phyloP scores from a whole-genome alignment of 2,329 filamentous ascomycete species.

The Cordyceps cateniannulata region DNA sequence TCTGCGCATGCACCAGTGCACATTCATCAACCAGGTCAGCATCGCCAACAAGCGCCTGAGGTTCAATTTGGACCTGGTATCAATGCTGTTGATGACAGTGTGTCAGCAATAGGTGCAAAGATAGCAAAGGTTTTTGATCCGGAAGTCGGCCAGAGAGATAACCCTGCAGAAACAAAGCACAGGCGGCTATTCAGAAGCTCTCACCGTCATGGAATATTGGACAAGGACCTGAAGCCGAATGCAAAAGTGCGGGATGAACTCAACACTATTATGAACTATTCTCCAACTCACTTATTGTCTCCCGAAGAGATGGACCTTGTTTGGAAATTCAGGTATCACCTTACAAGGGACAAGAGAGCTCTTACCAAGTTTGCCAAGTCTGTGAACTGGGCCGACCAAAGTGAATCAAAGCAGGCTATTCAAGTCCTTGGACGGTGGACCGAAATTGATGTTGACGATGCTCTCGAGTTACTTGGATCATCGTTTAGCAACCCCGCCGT shows the following conservation, averaged over 20 bases:
- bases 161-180: conserved; percentile 93
- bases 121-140: conserved; percentile 88
- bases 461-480: conserved; percentile 85
- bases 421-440: conserved; percentile 91
- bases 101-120: conserved; percentile 45
- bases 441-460: conserved; percentile 94
- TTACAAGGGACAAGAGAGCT: conserved; percentile 85
- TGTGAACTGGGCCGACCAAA: conserved; percentile 83
- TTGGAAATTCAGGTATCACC: conserved; percentile 95
- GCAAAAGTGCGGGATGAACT: conserved; percentile 92
- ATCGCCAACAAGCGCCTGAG: conserved; percentile 75
- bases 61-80: conserved; percentile 89
- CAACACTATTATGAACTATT: conserved; percentile 84
- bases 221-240: conserved; percentile 93
- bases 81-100: conserved; percentile 54
- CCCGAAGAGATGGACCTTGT: conserved; percentile 92
- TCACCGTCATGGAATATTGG: conserved; percentile 82
- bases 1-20: conserved; percentile 61
- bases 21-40: conserved; percentile 52
- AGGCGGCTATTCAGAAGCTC: conserved; percentile 85
- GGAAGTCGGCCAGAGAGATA: conserved; percentile 81
- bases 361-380: conserved; percentile 98
- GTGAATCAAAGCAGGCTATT: conserved; percentile 81
- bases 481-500: conserved; percentile 86
- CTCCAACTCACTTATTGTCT: conserved; percentile 80